Percentiles rank a stretch among this genome's conserved stretches.
Evolutionary conservation across 352 stramenopile genomes (phyloP).

Genomic region (Phytophthora aleatoria): DNA sequence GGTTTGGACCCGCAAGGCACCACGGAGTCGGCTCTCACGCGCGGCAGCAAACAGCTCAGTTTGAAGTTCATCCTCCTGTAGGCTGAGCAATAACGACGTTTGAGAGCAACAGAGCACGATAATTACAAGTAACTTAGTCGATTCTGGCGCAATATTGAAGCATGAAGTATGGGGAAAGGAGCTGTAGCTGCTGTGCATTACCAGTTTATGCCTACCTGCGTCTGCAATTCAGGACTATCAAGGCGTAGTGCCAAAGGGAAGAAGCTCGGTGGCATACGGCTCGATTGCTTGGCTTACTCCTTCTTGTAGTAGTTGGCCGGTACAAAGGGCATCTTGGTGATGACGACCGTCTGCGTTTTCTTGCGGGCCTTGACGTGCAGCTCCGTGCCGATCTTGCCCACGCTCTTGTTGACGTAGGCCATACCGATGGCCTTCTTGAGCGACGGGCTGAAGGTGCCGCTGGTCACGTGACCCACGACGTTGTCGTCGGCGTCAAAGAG

Average conservation of each 20-base stretch:
- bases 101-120: too few relatives aligned
- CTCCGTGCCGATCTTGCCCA: conserved; percentile 93
- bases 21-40: conserved; percentile 34
- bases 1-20: conserved; percentile 59
- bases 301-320: conserved; percentile 96
- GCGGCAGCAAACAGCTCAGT: conserved; percentile 69
- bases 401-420: conserved; percentile 95
- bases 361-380: conserved; percentile 95
- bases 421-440: conserved; percentile 98
- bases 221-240: conserved; percentile 15
- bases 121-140: neutral
- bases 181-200: neutral
- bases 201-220: neutral
- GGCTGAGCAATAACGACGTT: neutral
- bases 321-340: conserved; percentile 99
- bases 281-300: conserved; percentile 33
- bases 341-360: conserved; percentile 93
- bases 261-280: conserved; percentile 1
- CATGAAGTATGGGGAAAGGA: neutral
- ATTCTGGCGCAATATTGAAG: neutral
- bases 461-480: conserved; percentile 94
- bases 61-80: conserved; percentile 79
- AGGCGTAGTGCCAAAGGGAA: conserved; percentile 14
- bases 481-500: conserved; percentile 89
- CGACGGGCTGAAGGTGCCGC: conserved; percentile 95